Evolutionary conservation across 2,329 filamentous ascomycete species (phyloP).

Genomic region (Passalora sequoiae): DNA sequence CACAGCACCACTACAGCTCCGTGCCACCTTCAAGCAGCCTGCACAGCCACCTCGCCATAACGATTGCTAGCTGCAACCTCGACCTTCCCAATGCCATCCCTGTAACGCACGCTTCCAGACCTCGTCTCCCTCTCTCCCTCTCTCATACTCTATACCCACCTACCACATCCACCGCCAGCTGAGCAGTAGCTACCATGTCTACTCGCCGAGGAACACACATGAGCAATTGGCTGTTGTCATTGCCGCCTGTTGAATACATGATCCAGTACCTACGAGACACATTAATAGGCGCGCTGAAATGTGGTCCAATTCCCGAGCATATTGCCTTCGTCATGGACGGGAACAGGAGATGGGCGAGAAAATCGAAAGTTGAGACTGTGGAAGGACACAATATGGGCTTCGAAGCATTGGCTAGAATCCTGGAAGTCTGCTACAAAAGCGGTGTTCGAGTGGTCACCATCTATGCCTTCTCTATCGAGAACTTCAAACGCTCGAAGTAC

Average conservation of each 20-base stretch:
- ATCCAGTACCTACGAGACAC: slow-evolving; percentile 73
- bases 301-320: slow-evolving; percentile 89
- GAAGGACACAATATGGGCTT: slow-evolving; percentile 96
- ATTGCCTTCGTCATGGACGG: slow-evolving; percentile 99
- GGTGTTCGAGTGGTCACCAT: slow-evolving; percentile 96
- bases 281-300: slow-evolving; percentile 79
- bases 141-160: too few species aligned
- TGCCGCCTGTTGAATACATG: slow-evolving; percentile 88
- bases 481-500: slow-evolving; percentile 94
- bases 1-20: too few species aligned
- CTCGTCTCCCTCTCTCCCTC: too few species aligned
- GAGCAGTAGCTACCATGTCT: too few species aligned
- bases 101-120: too few species aligned
- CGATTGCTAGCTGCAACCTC: too few species aligned
- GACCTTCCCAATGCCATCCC: too few species aligned
- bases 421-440: slow-evolving; percentile 97
- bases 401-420: slow-evolving; percentile 86
- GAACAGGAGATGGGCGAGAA: slow-evolving; percentile 85
- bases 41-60: too few species aligned
- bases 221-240: slow-evolving; percentile 74
- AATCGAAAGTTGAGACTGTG: slow-evolving; percentile 88
- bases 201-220: slow-evolving; percentile 52
- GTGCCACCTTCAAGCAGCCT: too few species aligned
- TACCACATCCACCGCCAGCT: too few species aligned
- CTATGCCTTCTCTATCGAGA: slow-evolving; percentile 98